These are phyloP conservation scores for Penicillium oxalicum DNA, from an alignment of 2,329 filamentous ascomycete genomes.

Conservation along the genomic window DNA sequence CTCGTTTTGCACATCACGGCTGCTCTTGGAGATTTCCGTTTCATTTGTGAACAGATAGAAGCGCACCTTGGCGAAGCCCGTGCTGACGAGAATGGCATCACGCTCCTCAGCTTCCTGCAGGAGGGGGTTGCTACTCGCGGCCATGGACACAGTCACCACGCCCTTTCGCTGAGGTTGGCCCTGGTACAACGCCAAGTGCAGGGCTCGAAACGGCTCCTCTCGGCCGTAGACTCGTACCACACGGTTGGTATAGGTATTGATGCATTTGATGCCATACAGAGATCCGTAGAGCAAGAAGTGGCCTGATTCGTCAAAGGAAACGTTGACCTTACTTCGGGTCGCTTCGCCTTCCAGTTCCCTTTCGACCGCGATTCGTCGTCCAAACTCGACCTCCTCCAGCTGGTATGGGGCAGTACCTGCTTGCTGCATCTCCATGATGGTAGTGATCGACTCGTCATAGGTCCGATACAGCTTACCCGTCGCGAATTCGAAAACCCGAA, in stretches of 20 bases:
- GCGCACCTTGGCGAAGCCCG: constrained; percentile 77
- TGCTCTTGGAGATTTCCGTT: constrained; percentile 71
- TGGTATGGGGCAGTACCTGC: constrained; percentile 76
- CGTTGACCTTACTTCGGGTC: constrained; percentile 67
- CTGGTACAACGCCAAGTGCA: constrained; percentile 85
- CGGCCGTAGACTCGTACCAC: constrained; percentile 85
- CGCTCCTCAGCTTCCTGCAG: constrained; percentile 85
- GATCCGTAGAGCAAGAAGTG: constrained; percentile 94
- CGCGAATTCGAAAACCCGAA: constrained; percentile 88
- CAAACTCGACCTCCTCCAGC: constrained; percentile 87
- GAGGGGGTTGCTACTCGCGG: constrained; percentile 86
- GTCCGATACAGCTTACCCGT: constrained; percentile 82
- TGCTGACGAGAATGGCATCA: constrained; percentile 82
- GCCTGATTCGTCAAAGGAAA: constrained; percentile 92
- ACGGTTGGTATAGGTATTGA: constrained; percentile 92
- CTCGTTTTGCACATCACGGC: constrained; percentile 90
- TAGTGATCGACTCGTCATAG: constrained; percentile 89
- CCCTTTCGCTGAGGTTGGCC: constrained; percentile 92
- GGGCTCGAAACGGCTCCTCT: constrained; percentile 78
- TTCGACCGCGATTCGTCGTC: constrained; percentile 77
- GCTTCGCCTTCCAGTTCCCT: constrained; percentile 70
- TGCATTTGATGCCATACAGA: constrained; percentile 83
- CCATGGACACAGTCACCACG: constrained; percentile 92
- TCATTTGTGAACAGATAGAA: constrained; percentile 99
- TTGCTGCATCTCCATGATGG: constrained; percentile 90